Percentiles rank a stretch among this genome's conserved stretches.
Conservation (phyloP, 495 filamentous ascomycete genomes). For the Penicillium cataractarum region DNA sequence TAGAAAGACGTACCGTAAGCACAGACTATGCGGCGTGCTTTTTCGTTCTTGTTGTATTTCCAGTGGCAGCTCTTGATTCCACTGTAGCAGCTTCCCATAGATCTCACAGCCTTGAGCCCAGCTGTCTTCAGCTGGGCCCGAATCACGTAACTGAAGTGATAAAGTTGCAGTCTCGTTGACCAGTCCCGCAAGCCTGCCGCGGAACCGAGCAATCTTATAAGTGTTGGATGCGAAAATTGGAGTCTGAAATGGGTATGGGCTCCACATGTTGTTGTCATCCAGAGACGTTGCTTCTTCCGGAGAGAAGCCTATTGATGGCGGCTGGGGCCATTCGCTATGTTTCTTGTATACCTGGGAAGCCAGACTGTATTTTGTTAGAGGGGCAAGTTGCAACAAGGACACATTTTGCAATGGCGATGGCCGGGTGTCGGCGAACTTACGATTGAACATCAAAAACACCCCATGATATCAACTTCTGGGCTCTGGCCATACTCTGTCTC, state of each 20-base stretch:
- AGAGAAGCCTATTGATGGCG: slow-evolving; percentile 22
- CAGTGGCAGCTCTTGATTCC: background rate
- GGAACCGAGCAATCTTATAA: background rate
- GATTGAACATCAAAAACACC: slow-evolving; percentile 31
- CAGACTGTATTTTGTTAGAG: slow-evolving; percentile 16
- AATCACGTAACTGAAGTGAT: background rate
- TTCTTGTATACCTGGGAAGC: slow-evolving; percentile 32
- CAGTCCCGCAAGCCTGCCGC: background rate
- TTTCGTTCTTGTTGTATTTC: background rate
- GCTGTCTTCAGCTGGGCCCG: background rate
- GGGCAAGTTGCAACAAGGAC: background rate
- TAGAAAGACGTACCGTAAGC: background rate
- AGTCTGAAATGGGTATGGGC: background rate
- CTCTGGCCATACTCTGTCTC: slow-evolving; percentile 3
- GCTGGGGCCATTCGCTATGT: slow-evolving; percentile 17
- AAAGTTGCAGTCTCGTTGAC: background rate
- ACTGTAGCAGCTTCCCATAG: background rate
- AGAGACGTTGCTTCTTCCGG: slow-evolving; percentile 21
- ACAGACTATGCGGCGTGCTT: slow-evolving; percentile 3
- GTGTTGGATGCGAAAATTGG: background rate
- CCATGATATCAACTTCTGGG: slow-evolving; percentile 32
- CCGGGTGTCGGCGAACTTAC: slow-evolving; percentile 9
- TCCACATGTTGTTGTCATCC: slow-evolving; percentile 15
- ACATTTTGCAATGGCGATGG: background rate
- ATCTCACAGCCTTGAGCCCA: background rate